These are phyloP conservation scores for Aspergillus pseudotamarii DNA, from an alignment of 2,329 filamentous ascomycete genomes.

Conservation along the genomic window DNA sequence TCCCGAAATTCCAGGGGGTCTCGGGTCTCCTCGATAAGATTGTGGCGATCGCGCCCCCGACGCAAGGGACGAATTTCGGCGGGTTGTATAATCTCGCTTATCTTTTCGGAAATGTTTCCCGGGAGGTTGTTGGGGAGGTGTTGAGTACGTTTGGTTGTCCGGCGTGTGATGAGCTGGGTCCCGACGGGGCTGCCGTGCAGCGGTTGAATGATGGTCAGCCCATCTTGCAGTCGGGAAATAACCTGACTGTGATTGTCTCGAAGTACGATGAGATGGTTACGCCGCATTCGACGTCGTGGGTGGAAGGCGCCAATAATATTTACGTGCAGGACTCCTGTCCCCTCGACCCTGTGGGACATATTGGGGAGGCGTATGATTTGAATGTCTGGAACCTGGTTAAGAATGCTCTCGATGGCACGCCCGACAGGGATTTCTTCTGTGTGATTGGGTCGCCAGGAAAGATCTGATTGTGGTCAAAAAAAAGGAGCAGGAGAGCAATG, in stretches of 20 bases:
- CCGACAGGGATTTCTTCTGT: constrained; percentile 31
- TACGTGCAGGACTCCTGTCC: constrained; percentile 38
- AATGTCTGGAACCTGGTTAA: constrained; percentile 44
- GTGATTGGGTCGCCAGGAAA: constrained; percentile 34
- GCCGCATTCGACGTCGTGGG: constrained; percentile 32
- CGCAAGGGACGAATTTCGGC: constrained; percentile 36
- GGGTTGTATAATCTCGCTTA: constrained; percentile 34
- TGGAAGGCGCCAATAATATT: constrained; percentile 35
- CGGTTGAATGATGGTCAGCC: constrained; percentile 36
- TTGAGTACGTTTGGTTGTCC: constrained; percentile 33
- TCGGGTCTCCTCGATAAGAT: constrained; percentile 34
- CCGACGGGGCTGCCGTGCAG: constrained; percentile 31
- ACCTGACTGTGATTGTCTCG: constrained; percentile 38
- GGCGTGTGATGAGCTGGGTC: constrained; percentile 37
- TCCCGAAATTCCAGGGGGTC: constrained; percentile 42
- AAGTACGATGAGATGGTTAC: constrained; percentile 40
- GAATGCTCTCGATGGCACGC: constrained; percentile 37
- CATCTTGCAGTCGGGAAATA: constrained; percentile 39
- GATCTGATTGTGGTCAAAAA: background rate
- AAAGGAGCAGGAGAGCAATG: background rate
- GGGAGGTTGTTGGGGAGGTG: constrained; percentile 25
- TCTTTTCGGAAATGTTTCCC: constrained; percentile 29
- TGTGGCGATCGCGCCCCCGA: constrained; percentile 41
- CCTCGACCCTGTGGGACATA: constrained; percentile 39
- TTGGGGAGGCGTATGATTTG: constrained; percentile 41